Percentiles rank a stretch among this genome's conserved stretches.
Conservation (phyloP, 768 basidiomycete genomes). For the Trametes cinnabarina region DNA sequence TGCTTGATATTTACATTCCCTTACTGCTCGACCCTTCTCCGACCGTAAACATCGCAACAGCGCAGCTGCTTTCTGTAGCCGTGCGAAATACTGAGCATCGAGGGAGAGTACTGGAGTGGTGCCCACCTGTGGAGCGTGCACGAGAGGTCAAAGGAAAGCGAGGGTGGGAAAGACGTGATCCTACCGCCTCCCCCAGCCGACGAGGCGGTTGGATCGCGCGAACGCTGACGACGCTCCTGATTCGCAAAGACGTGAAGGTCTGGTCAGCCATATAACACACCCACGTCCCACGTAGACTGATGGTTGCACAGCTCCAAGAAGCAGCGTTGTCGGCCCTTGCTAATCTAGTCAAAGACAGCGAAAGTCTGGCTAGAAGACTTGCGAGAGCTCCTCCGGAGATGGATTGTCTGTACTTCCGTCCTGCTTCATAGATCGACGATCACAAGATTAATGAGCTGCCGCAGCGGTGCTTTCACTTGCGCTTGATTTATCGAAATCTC, state of each 20-base stretch:
- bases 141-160: conserved; percentile 57
- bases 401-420: conserved; percentile 37
- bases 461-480: conserved; percentile 43
- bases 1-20: conserved; percentile 66
- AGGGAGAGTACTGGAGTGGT: conserved; percentile 55
- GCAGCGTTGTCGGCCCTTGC: conserved; percentile 63
- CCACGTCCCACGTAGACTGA: too few relatives aligned
- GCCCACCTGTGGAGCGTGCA: conserved; percentile 53
- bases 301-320: conserved; percentile 53
- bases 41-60: conserved; percentile 48
- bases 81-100: conserved; percentile 53
- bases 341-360: conserved; percentile 63
- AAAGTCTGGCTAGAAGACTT: conserved; percentile 48
- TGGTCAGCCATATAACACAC: too few relatives aligned
- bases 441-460: not conserved
- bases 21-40: conserved; percentile 47
- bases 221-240: conserved; percentile 47
- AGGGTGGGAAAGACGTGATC: conserved; percentile 70
- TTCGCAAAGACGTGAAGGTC: conserved; percentile 56
- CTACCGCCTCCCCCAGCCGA: conserved; percentile 38
- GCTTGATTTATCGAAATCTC: conserved; percentile 55
- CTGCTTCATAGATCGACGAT: too few relatives aligned
- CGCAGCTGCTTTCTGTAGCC: conserved; percentile 54
- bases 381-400: conserved; percentile 43
- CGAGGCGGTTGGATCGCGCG: conserved; percentile 62